Percentiles rank a stretch among this genome's conserved stretches.
Evolutionary conservation across 1,139 yeast species (phyloP).

Genomic region (Saccharomycopsis hybrid): DNA sequence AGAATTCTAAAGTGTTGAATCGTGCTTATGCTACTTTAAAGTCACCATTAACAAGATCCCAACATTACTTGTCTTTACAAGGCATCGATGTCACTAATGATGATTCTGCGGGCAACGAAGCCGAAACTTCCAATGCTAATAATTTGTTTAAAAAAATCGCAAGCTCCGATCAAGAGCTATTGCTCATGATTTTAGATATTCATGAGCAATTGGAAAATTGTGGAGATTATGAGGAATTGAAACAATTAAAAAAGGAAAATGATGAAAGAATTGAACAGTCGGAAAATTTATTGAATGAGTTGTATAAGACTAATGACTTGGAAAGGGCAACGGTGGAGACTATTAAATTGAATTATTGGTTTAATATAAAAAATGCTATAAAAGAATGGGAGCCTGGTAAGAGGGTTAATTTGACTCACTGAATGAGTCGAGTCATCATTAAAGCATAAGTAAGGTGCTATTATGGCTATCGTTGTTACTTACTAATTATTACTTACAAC

Average conservation of each 20-base stretch:
- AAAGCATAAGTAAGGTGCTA: no score
- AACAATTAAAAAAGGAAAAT: slow-evolving; percentile 47
- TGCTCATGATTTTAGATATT: slow-evolving; percentile 73
- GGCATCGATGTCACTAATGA: slow-evolving; percentile 41
- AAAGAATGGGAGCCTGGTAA: slow-evolving; percentile 75
- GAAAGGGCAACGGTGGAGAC: slow-evolving; percentile 62
- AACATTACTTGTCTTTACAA: slow-evolving; percentile 40
- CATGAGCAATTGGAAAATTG: slow-evolving; percentile 73
- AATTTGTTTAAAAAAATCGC: slow-evolving; percentile 25
- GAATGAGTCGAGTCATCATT: no score
- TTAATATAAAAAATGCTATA: slow-evolving; percentile 65
- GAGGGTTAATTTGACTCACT: slow-evolving; percentile 59
- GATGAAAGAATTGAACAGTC: slow-evolving; percentile 41
- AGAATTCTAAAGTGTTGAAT: slow-evolving; percentile 52
- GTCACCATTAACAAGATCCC: slow-evolving; percentile 67
- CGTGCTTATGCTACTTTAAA: slow-evolving; percentile 66
- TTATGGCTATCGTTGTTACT: no score
- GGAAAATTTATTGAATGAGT: slow-evolving; percentile 30
- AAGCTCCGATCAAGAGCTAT: slow-evolving; percentile 47
- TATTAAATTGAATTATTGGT: slow-evolving; percentile 77
- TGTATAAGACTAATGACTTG: slow-evolving; percentile 30
- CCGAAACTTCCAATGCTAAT: not conserved
- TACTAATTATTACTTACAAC: no score
- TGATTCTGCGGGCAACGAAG: slow-evolving; percentile 24
- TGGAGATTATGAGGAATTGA: slow-evolving; percentile 49